phyloP scores from a whole-genome alignment of 352 stramenopile species.

The Thraustotheca clavata region DNA sequence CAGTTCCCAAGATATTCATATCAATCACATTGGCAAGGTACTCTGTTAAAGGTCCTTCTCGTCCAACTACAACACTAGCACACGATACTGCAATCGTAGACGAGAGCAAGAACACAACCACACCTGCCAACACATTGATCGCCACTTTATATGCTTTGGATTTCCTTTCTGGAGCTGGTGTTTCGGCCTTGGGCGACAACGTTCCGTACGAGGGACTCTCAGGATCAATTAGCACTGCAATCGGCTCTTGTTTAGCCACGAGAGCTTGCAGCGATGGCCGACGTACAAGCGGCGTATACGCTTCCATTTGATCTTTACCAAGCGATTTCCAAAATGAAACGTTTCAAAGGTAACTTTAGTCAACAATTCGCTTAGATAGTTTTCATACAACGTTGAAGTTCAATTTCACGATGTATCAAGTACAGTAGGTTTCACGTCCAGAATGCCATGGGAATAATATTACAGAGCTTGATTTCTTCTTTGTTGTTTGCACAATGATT shows the following conservation, averaged over 20 bases:
- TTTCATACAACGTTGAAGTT: no score
- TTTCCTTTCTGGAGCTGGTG: background rate
- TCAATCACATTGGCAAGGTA: constrained; percentile 76
- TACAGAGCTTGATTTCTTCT: no score
- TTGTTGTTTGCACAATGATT: no score
- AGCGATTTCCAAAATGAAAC: no score
- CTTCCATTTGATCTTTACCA: no score
- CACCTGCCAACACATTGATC: constrained; percentile 61
- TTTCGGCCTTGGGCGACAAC: background rate
- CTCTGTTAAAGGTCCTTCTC: constrained; percentile 41
- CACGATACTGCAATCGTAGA: constrained; percentile 72
- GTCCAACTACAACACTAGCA: constrained; percentile 66
- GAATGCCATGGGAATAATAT: no score
- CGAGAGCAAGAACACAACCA: constrained; percentile 70
- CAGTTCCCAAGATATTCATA: constrained; percentile 73
- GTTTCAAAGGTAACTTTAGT: no score
- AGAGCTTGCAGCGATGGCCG: background rate
- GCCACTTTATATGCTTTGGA: constrained; percentile 24
- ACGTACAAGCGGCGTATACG: background rate
- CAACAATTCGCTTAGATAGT: no score
- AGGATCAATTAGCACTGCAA: background rate
- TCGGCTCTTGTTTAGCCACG: background rate
- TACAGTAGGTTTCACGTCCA: no score
- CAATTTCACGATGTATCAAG: no score
- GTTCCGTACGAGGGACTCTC: background rate